Conservation (phyloP, 2,329 filamentous ascomycete species). For the Ascochyta viciae-villosae region DNA sequence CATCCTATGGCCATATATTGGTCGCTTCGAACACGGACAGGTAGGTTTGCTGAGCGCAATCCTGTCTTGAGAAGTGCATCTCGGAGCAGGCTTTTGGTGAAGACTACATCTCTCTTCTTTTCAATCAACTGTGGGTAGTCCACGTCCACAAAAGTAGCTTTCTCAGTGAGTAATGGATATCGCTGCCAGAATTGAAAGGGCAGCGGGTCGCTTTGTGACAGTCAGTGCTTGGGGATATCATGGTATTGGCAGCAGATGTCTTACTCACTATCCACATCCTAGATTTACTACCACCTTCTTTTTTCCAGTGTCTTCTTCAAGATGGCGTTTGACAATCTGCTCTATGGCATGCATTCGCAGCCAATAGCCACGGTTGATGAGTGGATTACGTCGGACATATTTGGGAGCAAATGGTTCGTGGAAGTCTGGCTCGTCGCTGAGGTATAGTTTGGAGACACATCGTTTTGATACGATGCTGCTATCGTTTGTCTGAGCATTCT, state of each 20-base stretch:
- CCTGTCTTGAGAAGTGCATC: conserved; percentile 41
- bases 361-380: conserved; percentile 92
- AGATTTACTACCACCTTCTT: conserved; percentile 81
- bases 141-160: conserved; percentile 78
- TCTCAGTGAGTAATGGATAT: conserved; percentile 64
- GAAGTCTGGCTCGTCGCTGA: conserved; percentile 78
- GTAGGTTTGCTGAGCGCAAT: conserved; percentile 35
- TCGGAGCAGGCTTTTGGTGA: conserved; percentile 58
- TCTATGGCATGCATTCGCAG: conserved; percentile 85
- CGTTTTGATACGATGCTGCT: conserved; percentile 92
- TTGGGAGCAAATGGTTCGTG: conserved; percentile 89
- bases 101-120: conserved; percentile 74
- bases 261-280: conserved; percentile 85
- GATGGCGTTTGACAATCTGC: conserved; percentile 74
- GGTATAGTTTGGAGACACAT: conserved; percentile 89
- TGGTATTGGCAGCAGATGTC: conserved; percentile 18
- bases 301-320: conserved; percentile 63
- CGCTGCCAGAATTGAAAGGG: conserved; percentile 81
- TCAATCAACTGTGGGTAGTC: conserved; percentile 83
- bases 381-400: conserved; percentile 79
- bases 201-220: conserved; percentile 73
- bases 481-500: conserved; percentile 70
- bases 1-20: conserved; percentile 82
- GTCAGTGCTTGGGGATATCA: conserved; percentile 23
- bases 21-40: conserved; percentile 58